phyloP scores from a whole-genome alignment of 305 asterid species.

The Fraxinus sp. region DNA sequence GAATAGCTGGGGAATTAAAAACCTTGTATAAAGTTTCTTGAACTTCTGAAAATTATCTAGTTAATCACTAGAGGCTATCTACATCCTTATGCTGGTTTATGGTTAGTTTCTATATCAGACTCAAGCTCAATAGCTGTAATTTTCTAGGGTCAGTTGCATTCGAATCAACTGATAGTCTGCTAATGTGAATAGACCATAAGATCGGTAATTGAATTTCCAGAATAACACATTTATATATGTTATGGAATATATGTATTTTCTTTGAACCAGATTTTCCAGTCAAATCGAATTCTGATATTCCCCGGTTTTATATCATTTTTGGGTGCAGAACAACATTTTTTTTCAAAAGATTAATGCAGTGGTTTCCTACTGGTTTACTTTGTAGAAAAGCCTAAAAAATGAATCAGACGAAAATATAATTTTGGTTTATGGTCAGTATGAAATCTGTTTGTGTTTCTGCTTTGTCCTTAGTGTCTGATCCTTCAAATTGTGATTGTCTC shows the following conservation, averaged over 20 bases:
- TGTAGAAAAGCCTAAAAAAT: background rate
- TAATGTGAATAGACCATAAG: background rate
- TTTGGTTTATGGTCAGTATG: background rate
- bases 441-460: background rate
- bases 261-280: background rate
- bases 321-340: background rate
- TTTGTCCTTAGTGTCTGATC: conserved; percentile 7
- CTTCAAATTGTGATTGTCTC: background rate
- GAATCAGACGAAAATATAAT: background rate
- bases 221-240: background rate
- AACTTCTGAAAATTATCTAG: background rate
- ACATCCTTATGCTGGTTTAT: background rate
- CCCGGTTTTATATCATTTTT: background rate
- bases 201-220: background rate
- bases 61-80: background rate
- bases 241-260: background rate
- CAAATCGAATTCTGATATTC: conserved; percentile 1
- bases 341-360: background rate
- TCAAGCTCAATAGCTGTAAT: background rate
- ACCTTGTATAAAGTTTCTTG: background rate
- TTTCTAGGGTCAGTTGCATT: background rate
- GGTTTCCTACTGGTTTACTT: background rate
- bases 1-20: background rate
- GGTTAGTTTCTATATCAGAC: background rate
- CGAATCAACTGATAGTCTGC: background rate